These are phyloP conservation scores for Auricularia sp. DNA, from an alignment of 768 basidiomycete species.

Conservation along the genomic window DNA sequence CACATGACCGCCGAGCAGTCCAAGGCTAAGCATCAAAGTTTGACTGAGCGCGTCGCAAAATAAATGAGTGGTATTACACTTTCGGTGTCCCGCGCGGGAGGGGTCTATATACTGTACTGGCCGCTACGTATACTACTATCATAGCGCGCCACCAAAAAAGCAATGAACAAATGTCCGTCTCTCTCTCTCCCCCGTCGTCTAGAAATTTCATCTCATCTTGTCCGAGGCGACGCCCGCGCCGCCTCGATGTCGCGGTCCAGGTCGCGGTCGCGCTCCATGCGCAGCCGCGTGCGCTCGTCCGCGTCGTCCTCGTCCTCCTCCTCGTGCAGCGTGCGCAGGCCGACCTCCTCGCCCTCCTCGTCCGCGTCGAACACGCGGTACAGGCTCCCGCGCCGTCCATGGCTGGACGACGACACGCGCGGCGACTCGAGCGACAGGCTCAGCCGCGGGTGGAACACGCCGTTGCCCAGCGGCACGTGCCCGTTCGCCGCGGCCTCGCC, in stretches of 20 bases:
- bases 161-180: not conserved
- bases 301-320: conserved; percentile 47
- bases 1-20: too few relatives aligned
- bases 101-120: too few relatives aligned
- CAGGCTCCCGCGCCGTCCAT: conserved; percentile 56
- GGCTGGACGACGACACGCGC: conserved; percentile 33
- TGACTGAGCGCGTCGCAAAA: too few relatives aligned
- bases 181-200: not conserved
- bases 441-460: conserved; percentile 67
- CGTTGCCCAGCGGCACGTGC: conserved; percentile 45
- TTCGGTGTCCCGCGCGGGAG: too few relatives aligned
- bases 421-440: conserved; percentile 50
- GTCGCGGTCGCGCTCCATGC: not conserved
- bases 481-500: conserved; percentile 15
- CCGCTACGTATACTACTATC: too few relatives aligned
- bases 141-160: too few relatives aligned
- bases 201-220: not conserved
- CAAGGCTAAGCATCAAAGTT: too few relatives aligned
- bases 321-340: conserved; percentile 56
- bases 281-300: conserved; percentile 28
- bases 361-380: conserved; percentile 64
- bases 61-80: too few relatives aligned
- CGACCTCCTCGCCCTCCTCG: conserved; percentile 38
- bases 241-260: not conserved
- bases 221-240: not conserved